Percentiles rank a stretch among this genome's conserved stretches.
Conservation (phyloP, 2,329 filamentous ascomycete genomes). For the Cladosporium halotolerans region DNA sequence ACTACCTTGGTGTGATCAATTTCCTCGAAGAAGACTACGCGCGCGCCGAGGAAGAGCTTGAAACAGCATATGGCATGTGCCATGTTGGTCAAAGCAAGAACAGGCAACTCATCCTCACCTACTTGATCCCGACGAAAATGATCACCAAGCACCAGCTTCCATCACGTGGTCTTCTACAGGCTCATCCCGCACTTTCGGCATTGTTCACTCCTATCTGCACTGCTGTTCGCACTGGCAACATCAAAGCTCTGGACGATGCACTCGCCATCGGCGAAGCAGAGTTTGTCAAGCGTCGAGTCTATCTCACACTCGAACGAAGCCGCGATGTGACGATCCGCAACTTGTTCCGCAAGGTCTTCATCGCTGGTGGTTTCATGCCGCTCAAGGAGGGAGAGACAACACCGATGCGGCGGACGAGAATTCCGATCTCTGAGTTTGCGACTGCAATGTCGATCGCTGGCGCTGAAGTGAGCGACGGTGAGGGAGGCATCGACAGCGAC, state of each 20-base stretch:
- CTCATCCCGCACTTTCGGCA: constrained; percentile 67
- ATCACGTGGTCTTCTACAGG: constrained; percentile 60
- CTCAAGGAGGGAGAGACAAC: constrained; percentile 60
- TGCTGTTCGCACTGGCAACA: constrained; percentile 76
- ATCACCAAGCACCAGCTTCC: constrained; percentile 83
- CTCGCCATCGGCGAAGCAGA: constrained; percentile 79
- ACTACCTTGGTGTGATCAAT: constrained; percentile 87
- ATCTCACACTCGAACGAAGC: constrained; percentile 85
- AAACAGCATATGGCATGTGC: constrained; percentile 75
- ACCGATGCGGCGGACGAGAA: constrained; percentile 62
- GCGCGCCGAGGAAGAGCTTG: constrained; percentile 73
- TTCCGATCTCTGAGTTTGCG: constrained; percentile 77
- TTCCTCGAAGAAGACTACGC: constrained; percentile 93
- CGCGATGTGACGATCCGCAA: constrained; percentile 90
- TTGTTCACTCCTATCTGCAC: constrained; percentile 72
- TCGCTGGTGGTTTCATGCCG: constrained; percentile 76
- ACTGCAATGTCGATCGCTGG: constrained; percentile 70
- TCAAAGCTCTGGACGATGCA: constrained; percentile 76
- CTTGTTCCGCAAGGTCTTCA: constrained; percentile 82
- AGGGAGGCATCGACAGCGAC: constrained; percentile 67
- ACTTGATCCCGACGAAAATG: constrained; percentile 88
- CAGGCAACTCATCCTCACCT: constrained; percentile 86
- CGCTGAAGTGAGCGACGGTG: constrained; percentile 46
- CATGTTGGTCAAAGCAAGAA: constrained; percentile 67
- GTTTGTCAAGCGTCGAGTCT: constrained; percentile 88